These are phyloP conservation scores for Drechmeria coniospora DNA, from an alignment of 2,329 filamentous ascomycete genomes.

Conservation along the genomic window DNA sequence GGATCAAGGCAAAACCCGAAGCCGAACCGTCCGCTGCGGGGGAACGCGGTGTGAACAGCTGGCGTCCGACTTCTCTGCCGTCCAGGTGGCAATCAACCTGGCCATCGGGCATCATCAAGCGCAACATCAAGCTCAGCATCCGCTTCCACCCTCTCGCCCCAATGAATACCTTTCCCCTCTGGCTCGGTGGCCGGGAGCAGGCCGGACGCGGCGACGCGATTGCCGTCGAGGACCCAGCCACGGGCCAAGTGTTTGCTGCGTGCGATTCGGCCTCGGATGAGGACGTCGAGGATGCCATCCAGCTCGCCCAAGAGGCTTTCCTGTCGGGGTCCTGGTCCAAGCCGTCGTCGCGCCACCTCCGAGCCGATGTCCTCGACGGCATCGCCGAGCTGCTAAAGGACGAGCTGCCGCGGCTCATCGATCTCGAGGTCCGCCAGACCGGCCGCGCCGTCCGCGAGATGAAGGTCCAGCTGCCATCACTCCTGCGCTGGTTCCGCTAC, in stretches of 20 bases:
- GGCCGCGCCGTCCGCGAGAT: conserved; percentile 55
- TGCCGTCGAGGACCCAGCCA: conserved; percentile 36
- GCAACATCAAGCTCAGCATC: too few relatives aligned
- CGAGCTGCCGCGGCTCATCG: conserved; percentile 39
- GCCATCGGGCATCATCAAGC: too few relatives aligned
- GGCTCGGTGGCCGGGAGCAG: conserved; percentile 3
- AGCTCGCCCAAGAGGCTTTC: conserved; percentile 45
- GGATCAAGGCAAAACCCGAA: too few relatives aligned
- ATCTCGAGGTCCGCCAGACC: conserved; percentile 51
- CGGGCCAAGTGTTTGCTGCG: conserved; percentile 34
- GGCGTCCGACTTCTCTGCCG: too few relatives aligned
- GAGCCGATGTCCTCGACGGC: conserved; percentile 47
- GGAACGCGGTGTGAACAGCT: too few relatives aligned
- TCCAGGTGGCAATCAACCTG: too few relatives aligned
- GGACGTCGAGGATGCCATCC: conserved; percentile 14
- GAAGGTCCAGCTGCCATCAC: conserved; percentile 49
- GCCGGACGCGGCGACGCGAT: conserved; percentile 14
- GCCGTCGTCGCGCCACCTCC: conserved; percentile 36
- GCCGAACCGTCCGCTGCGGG: too few relatives aligned
- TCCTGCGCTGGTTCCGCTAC: conserved; percentile 58
- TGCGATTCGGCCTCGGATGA: conserved; percentile 14
- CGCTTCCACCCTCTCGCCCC: too few relatives aligned
- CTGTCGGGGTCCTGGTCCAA: conserved; percentile 51
- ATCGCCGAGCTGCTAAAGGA: conserved; percentile 37
- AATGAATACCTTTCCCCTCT: neutral